A percentile compares a stretch with the other conserved stretches of the same genome.
Conservation (phyloP, 768 basidiomycete species). For the Tricholoma hemisulphureum region DNA sequence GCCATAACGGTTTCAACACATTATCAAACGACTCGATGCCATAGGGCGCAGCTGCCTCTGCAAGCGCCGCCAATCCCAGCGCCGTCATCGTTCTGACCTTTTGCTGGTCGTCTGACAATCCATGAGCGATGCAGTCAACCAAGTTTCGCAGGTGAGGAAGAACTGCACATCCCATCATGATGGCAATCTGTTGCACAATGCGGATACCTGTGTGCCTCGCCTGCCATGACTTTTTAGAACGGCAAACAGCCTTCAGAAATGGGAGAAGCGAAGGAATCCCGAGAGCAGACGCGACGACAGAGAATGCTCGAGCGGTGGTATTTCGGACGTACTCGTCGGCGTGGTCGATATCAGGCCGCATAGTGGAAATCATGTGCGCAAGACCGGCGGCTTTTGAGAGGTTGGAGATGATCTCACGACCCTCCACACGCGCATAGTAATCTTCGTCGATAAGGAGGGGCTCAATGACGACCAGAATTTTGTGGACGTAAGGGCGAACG, state of each 20-base stretch:
- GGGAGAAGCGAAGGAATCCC: constrained; percentile 97
- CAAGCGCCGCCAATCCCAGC: constrained; percentile 85
- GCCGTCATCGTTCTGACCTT: constrained; percentile 98
- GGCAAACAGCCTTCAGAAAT: constrained; percentile 97
- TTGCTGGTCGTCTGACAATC: constrained; percentile 91
- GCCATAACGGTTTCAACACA: constrained; percentile 92
- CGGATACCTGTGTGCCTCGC: constrained; percentile 99
- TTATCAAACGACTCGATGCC: constrained; percentile 99
- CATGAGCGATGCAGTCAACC: constrained; percentile 94
- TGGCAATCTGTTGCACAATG: constrained; percentile 98
- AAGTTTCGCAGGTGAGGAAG: constrained; percentile 95
- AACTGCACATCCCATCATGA: constrained; percentile 99
- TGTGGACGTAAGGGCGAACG: constrained; percentile 98
- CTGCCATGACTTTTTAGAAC: constrained; percentile 99
- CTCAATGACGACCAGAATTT: constrained; percentile 99
- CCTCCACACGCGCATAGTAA: constrained; percentile 94
- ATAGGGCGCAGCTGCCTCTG: constrained; percentile 96
- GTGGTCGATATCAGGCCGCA: constrained; percentile 99
- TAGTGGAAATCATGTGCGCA: constrained; percentile 99
- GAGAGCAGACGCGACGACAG: constrained; percentile 96
- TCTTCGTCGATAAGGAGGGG: constrained; percentile 98
- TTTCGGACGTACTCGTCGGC: constrained; percentile 99
- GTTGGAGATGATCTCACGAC: constrained; percentile 98
- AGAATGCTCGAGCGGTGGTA: constrained; percentile 97
- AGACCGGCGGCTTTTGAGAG: constrained; percentile 98